Percentiles rank a stretch among this genome's conserved stretches.
phyloP scores from a whole-genome alignment of 352 stramenopile genomes.

The Elongisporangium anandrum region DNA sequence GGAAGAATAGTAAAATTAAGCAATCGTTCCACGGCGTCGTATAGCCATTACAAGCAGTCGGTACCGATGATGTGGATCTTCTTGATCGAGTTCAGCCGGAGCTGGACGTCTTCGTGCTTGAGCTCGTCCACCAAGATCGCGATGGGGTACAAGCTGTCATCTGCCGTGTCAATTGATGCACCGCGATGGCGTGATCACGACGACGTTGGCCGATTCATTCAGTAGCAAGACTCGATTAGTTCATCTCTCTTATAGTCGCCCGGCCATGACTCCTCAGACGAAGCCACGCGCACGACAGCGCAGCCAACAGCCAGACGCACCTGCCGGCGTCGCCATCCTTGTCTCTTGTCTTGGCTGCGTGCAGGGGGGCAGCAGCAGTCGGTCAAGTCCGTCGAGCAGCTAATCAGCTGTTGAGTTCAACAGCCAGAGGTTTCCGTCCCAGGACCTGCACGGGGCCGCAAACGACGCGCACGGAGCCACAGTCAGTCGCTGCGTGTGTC shows the following conservation, averaged over 20 bases:
- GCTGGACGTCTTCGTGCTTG: conserved; percentile 90
- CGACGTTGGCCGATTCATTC: no score
- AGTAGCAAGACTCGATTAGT: neutral
- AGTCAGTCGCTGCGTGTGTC: neutral
- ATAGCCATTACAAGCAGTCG: neutral
- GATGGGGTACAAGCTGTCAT: conserved; percentile 86
- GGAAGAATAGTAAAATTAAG: neutral
- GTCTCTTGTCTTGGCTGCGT: neutral
- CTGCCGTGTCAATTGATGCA: conserved; percentile 5
- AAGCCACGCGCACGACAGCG: neutral
- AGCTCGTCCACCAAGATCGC: conserved; percentile 91
- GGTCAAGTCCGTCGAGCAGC: neutral
- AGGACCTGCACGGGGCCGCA: neutral
- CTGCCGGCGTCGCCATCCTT: neutral
- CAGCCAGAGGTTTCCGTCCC: neutral
- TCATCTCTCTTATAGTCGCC: neutral
- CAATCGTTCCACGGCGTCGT: neutral
- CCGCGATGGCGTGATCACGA: no score
- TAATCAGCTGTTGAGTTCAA: neutral
- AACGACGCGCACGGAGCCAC: neutral
- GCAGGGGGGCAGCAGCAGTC: neutral
- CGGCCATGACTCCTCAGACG: neutral
- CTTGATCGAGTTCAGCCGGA: conserved; percentile 90
- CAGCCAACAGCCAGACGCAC: neutral
- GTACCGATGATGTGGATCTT: conserved; percentile 89